Conservation (phyloP, 192 early-diverging fungal genomes). For the Coemansia sp. region DNA sequence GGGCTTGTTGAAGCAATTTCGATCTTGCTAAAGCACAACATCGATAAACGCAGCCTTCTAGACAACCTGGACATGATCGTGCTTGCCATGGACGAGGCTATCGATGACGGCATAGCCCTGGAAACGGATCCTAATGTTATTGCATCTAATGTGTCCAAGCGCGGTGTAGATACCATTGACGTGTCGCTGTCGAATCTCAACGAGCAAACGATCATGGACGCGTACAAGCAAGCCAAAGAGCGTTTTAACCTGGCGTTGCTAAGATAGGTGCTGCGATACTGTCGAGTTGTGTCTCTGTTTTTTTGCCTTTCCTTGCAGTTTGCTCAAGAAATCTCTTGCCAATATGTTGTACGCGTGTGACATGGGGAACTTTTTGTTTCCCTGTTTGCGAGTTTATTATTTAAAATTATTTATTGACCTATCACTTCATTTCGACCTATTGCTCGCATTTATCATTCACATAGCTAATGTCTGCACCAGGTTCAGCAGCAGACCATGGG, state of each 20-base stretch:
- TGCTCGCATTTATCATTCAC: no score
- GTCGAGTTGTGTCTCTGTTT: no score
- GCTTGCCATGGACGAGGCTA: constrained; percentile 88
- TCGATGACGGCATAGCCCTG: constrained; percentile 86
- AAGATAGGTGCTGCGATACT: constrained; percentile 35
- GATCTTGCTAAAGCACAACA: constrained; percentile 82
- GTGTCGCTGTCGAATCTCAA: constrained; percentile 62
- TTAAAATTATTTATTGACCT: neutral
- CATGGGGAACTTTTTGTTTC: neutral
- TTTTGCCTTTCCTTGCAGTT: no score
- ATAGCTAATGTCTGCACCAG: constrained; percentile 6
- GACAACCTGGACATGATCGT: constrained; percentile 91
- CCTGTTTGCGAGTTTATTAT: neutral
- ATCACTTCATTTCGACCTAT: neutral
- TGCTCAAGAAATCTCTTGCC: no score
- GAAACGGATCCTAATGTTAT: constrained; percentile 77
- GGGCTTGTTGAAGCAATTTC: constrained; percentile 83
- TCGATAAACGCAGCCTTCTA: constrained; percentile 86
- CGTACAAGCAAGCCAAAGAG: constrained; percentile 77
- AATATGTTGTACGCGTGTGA: no score
- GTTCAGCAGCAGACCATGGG: constrained; percentile 6
- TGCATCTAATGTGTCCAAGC: constrained; percentile 74
- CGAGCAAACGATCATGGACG: constrained; percentile 74
- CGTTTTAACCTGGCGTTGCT: constrained; percentile 66
- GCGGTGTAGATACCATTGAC: constrained; percentile 67